phyloP scores from a whole-genome alignment of 306 rosid species.

The Vigna reflexopilosa region DNA sequence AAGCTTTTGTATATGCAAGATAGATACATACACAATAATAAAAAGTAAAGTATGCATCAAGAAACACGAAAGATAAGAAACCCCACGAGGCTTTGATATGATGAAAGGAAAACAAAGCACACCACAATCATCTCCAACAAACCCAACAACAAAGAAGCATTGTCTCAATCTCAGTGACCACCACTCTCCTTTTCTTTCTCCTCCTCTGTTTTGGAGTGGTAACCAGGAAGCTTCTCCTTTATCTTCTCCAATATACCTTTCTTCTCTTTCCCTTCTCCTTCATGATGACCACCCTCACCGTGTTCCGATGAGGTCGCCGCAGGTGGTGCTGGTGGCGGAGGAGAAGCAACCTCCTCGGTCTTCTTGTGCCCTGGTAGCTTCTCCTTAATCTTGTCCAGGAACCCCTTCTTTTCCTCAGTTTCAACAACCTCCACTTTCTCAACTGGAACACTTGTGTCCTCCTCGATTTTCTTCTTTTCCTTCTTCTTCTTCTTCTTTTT shows the following conservation, averaged over 20 bases:
- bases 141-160: neutral
- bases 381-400: constrained; percentile 80
- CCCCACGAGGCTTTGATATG: neutral
- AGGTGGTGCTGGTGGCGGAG: constrained; percentile 33
- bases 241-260: constrained; percentile 87
- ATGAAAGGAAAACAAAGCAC: constrained; percentile 33
- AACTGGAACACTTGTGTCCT: constrained; percentile 54
- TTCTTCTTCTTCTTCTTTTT: constrained; percentile 61
- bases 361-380: constrained; percentile 89
- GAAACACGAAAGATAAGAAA: constrained; percentile 1
- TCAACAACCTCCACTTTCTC: constrained; percentile 62
- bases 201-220: constrained; percentile 54
- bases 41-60: neutral
- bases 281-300: constrained; percentile 38
- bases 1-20: neutral
- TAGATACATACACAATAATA: neutral
- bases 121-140: constrained; percentile 25
- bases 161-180: constrained; percentile 28
- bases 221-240: constrained; percentile 85
- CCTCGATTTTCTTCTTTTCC: constrained; percentile 49
- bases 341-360: constrained; percentile 55
- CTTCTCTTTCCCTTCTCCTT: constrained; percentile 71
- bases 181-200: constrained; percentile 37
- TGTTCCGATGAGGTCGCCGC: neutral
- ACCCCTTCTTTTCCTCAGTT: constrained; percentile 78